Base-by-base conservation (phyloP, 495 filamentous ascomycete species). In the Penicillium chermesinum region DNA sequence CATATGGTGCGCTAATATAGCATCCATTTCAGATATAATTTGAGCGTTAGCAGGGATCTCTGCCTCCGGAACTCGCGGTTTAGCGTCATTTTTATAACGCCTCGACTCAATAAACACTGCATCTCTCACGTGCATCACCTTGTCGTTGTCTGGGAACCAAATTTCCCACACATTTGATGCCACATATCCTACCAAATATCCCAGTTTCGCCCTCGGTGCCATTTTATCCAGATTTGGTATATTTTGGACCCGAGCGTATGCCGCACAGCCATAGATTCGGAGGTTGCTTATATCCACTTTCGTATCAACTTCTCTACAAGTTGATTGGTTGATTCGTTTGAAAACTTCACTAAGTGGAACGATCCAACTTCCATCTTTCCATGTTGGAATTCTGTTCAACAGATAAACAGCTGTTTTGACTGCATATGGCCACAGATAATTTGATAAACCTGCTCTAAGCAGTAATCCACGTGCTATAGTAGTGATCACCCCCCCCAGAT, bases 401-500 rank as follows among this genome's bases (percentile, higher is more conserved):
- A 55, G 9, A 40, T 37, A 55, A 0, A 27, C 27, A 2, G 43
- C 47, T 14, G 48, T 36, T 1, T 7, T 10, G 0, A 41, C 20
- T 1, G 41, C 45, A 13, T 46, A 34, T 1, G 41, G 52, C 47
- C 52, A 54, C 5, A 54, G 46, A 2, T 39, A 13, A 8, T 47
- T 35, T 6, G 53, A 48, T 8, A 55, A 17, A 3, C 36, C 41
- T 10, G 49, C 46, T 2, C 19, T 13, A 0, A 49, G 12, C 1
- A 54, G 14, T 1, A n/a, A 10, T 8, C n/a, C n/a, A n/a, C 52
- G 13, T 0, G 38, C 37, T 13, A 30, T 19, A 9, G 16, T 2
- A 19, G 46, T 46, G 7, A 54, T 44, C 3, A 53, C 44, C 41
- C 45, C 52, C 25, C 39, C 45, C 16, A 21, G 44, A 25, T 44